Percentiles rank a stretch among this genome's conserved stretches.
Conservation (phyloP, 2,329 filamentous ascomycete species). For the Clonostachys sp. region DNA sequence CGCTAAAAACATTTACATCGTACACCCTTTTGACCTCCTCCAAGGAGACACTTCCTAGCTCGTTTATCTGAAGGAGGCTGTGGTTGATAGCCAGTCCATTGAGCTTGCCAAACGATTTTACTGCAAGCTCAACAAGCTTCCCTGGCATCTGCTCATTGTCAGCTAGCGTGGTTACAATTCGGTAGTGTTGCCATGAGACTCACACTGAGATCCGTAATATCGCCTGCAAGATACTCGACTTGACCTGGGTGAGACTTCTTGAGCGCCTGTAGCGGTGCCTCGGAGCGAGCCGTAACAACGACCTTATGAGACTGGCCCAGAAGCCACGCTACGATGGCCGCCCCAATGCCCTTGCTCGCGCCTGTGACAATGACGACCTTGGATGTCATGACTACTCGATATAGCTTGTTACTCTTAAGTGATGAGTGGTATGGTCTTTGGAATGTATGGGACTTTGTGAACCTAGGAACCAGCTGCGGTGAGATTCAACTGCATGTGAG, state of each 20-base stretch:
- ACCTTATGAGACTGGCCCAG: slow-evolving; percentile 51
- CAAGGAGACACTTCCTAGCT: slow-evolving; percentile 58
- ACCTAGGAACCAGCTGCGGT: too few relatives aligned
- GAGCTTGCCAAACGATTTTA: slow-evolving; percentile 64
- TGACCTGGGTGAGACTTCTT: slow-evolving; percentile 16
- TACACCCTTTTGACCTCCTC: slow-evolving; percentile 74
- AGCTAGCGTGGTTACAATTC: neutral
- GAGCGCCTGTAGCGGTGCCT: slow-evolving; percentile 40
- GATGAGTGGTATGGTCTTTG: too few relatives aligned
- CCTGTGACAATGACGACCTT: slow-evolving; percentile 69
- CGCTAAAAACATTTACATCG: slow-evolving; percentile 82
- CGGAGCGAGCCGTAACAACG: slow-evolving; percentile 52
- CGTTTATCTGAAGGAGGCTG: slow-evolving; percentile 70
- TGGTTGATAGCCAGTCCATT: slow-evolving; percentile 89
- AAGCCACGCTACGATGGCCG: slow-evolving; percentile 48
- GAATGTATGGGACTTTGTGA: too few relatives aligned
- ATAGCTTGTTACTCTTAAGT: too few relatives aligned
- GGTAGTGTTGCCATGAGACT: slow-evolving; percentile 3
- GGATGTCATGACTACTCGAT: slow-evolving; percentile 29
- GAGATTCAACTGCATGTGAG: too few relatives aligned
- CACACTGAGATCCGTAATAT: slow-evolving; percentile 49
- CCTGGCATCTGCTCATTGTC: slow-evolving; percentile 40
- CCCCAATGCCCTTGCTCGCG: slow-evolving; percentile 58
- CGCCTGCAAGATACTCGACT: slow-evolving; percentile 50
- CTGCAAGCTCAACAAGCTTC: slow-evolving; percentile 60